Base-by-base conservation (phyloP, 306 rosid species). In the Argentina anserina region DNA sequence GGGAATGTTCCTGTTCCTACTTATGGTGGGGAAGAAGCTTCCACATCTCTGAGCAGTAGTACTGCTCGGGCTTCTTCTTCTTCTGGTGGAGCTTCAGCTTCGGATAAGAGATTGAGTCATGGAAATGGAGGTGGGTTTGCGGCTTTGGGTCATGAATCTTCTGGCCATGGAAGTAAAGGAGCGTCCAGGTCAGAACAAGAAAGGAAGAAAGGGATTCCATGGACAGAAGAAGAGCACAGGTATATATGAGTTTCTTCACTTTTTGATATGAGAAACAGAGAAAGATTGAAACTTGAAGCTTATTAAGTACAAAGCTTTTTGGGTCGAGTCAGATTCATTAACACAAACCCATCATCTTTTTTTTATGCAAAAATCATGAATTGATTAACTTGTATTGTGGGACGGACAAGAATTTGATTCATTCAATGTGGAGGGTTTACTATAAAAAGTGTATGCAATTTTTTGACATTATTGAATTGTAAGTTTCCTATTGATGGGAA, bases 201-300 rank as follows among this genome's bases (percentile, higher is more conserved):
- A 78, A 84, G 99, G 36, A 77, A 88, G 75, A 94, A 94, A 79
- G 99, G 97, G 67, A 91, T 91, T 78, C 99, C 99, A 10, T 94
- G 99, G 99, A 94, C 99, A 25, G 99, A 94, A 70, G 99, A 94
- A 75, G 99, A 94, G 55, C 99, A 94, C 86, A 91, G 99, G 98
- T 94, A 84, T 59, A 73, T 25, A 41, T 77, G 39, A 29, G 63
- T 74, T 20, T 34, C 56, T 63, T 26, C 20, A 7, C 7, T n/a
- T 64, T 12, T 66, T 39, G 17, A n/a, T 31, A 41, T 12, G 3
- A 5, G 3, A n/a, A n/a, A n/a, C n/a, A n/a, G n/a, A n/a, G n/a
- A 39, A 65, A 40, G 50, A 21, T 0, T 37, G 12, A 42, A 42
- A 21, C 53, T 66, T 66, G 71, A 26, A 67, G 31, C 43, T 7